phyloP scores from a whole-genome alignment of 495 filamentous ascomycete genomes.

The Neurospora sp. region DNA sequence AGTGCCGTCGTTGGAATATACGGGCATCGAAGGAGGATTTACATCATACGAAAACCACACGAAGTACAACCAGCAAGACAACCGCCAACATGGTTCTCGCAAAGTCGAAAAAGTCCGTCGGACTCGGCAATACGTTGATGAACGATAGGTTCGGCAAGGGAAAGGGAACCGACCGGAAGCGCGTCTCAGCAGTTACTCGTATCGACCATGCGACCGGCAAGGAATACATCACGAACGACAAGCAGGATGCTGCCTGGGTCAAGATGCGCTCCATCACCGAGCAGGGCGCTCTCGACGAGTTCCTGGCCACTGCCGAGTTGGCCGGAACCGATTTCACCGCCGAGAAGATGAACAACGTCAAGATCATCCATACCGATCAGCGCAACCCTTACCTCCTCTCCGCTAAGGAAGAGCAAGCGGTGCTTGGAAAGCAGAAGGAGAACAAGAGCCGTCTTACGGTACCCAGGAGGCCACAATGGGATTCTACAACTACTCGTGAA shows the following conservation, averaged over 20 bases:
- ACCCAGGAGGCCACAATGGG: conserved; percentile 83
- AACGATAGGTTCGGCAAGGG: conserved; percentile 88
- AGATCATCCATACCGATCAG: conserved; percentile 93
- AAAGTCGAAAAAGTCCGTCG: conserved; percentile 91
- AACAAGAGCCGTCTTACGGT: conserved; percentile 74
- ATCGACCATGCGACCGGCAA: conserved; percentile 51
- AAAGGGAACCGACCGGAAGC: conserved; percentile 55
- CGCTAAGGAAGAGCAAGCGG: conserved; percentile 69
- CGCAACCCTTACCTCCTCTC: conserved; percentile 91
- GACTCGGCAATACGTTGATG: conserved; percentile 77
- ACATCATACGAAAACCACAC: background rate
- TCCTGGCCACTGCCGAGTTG: conserved; percentile 71
- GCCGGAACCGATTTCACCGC: conserved; percentile 98
- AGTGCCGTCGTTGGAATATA: background rate
- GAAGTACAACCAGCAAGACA: background rate
- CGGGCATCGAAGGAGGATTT: background rate
- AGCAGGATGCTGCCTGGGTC: conserved; percentile 70
- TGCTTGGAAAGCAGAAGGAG: conserved; percentile 68
- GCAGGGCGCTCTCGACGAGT: conserved; percentile 83
- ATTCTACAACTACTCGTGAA: conserved; percentile 66
- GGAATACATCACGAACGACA: conserved; percentile 60
- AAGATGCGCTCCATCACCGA: conserved; percentile 99
- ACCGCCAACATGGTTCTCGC: conserved; percentile 65
- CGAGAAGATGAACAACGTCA: conserved; percentile 96
- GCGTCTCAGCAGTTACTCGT: conserved; percentile 52